Percentiles rank a stretch among this genome's conserved stretches.
Evolutionary conservation across 2,329 filamentous ascomycete genomes (phyloP).

Genomic region (Mycosphaerella arachidis): DNA sequence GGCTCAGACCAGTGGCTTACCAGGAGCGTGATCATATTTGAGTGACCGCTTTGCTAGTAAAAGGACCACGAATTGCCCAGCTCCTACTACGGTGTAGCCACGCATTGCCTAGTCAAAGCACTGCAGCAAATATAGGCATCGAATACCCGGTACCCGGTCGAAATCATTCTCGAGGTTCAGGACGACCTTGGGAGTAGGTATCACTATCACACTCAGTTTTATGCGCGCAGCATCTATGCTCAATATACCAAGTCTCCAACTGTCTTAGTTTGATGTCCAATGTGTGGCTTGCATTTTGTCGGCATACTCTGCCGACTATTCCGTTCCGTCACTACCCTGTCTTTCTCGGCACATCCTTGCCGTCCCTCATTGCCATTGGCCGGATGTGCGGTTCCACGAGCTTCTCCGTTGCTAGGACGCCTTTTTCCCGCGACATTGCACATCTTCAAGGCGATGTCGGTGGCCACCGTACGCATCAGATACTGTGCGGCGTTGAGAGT

Average conservation of each 20-base stretch:
- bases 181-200: no score
- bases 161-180: no score
- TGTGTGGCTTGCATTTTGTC: not conserved
- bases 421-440: not conserved
- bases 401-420: not conserved
- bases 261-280: not conserved
- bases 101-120: no score
- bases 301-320: not conserved
- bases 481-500: not conserved
- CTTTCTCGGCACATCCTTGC: not conserved
- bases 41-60: not conserved
- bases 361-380: not conserved
- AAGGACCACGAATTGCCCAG: not conserved
- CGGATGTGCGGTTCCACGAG: not conserved
- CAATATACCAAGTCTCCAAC: no score
- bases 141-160: not conserved
- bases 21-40: not conserved
- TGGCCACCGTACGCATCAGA: not conserved
- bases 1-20: not conserved
- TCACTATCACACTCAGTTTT: no score
- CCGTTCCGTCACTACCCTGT: not conserved
- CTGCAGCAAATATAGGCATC: not conserved
- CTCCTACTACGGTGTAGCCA: not conserved
- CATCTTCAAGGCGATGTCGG: not conserved
- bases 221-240: no score